Evolutionary conservation across 2,329 filamentous ascomycete species (phyloP).

Genomic region (Pseudopithomyces chartarum): DNA sequence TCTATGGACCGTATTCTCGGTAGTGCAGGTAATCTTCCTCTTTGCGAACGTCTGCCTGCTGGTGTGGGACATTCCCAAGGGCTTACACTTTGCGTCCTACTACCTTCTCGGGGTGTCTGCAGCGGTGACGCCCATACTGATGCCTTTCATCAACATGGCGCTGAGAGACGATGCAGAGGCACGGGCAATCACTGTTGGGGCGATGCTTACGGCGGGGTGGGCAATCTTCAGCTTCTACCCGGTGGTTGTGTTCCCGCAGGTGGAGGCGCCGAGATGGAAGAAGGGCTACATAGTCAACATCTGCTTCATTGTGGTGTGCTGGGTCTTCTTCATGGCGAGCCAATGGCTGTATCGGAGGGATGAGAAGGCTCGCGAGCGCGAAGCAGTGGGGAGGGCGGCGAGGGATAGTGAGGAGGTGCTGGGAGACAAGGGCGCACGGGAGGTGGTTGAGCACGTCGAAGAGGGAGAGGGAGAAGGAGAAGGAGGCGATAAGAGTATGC

Average conservation of each 20-base stretch:
- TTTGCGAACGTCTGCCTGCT: constrained; percentile 55
- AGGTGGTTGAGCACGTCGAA: constrained; percentile 27
- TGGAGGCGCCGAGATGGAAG: constrained; percentile 53
- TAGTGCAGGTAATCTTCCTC: constrained; percentile 47
- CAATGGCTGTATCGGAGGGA: constrained; percentile 44
- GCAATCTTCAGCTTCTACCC: constrained; percentile 43
- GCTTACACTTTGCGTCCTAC: constrained; percentile 45
- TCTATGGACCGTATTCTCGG: constrained; percentile 54
- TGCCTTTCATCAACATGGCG: constrained; percentile 46
- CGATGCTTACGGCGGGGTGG: constrained; percentile 49
- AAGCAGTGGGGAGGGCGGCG: constrained; percentile 7
- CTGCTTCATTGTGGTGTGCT: constrained; percentile 53
- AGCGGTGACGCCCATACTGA: constrained; percentile 41
- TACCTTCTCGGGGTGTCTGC: constrained; percentile 43
- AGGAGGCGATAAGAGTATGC: too few relatives aligned
- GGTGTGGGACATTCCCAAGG: constrained; percentile 56
- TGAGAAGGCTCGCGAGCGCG: constrained; percentile 27
- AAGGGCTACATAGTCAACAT: constrained; percentile 57
- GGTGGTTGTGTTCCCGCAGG: constrained; percentile 40
- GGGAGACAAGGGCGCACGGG: constrained; percentile 24
- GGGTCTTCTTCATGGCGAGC: constrained; percentile 48
- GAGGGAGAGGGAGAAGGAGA: too few relatives aligned
- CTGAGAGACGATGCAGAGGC: constrained; percentile 53
- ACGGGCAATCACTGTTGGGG: constrained; percentile 55
- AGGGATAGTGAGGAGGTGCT: constrained; percentile 37